These are phyloP conservation scores for Pelargonium myrrhifolium DNA, from an alignment of 441 rosid species.

Conservation along the genomic window DNA sequence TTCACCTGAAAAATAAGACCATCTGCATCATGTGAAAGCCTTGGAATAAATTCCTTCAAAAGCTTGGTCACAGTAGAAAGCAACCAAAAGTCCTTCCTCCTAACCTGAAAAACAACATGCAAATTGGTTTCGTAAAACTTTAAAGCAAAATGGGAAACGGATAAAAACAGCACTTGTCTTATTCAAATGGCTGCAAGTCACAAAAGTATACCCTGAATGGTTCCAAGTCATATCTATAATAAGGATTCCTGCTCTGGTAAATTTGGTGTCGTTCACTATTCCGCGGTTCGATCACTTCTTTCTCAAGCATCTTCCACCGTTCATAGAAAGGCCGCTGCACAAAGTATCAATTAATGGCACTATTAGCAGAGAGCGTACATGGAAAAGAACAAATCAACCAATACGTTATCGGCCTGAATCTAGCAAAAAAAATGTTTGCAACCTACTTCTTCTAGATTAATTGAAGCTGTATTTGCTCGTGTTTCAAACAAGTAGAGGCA, in stretches of 20 bases:
- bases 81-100: constrained; percentile 98
- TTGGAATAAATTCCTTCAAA: constrained; percentile 86
- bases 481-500: no score
- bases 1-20: constrained; percentile 96
- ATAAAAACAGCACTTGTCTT: neutral
- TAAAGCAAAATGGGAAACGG: neutral
- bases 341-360: constrained; percentile 20
- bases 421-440: no score
- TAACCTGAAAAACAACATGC: constrained; percentile 51
- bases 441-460: no score
- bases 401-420: no score
- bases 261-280: constrained; percentile 67
- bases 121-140: neutral
- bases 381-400: no score
- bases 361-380: constrained; percentile 8
- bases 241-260: constrained; percentile 57
- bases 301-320: constrained; percentile 95
- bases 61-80: constrained; percentile 83
- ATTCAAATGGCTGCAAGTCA: neutral
- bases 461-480: no score
- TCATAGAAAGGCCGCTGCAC: constrained; percentile 91
- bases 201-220: constrained; percentile 77
- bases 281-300: constrained; percentile 92
- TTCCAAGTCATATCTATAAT: constrained; percentile 86
- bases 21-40: constrained; percentile 96